Percentiles rank a stretch among this genome's conserved stretches.
phyloP scores from a whole-genome alignment of 345 rosid species.

The Geranium brycei region DNA sequence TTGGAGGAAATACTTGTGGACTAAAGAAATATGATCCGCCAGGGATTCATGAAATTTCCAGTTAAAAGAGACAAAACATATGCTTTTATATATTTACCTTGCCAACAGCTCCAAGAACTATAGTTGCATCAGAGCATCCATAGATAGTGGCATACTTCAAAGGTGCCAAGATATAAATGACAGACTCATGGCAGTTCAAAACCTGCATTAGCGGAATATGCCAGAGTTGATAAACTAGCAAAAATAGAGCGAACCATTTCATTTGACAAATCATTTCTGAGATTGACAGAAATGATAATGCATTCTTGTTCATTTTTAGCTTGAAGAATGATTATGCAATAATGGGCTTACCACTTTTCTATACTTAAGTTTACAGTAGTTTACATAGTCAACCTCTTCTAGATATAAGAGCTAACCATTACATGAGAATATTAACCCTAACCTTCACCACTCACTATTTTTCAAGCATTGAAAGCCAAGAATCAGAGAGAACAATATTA shows the following conservation, averaged over 20 bases:
- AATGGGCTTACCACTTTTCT: background rate
- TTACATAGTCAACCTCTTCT: background rate
- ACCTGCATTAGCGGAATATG: constrained; percentile 38
- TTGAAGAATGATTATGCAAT: too few species aligned
- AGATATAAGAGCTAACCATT: background rate
- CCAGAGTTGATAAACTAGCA: constrained; percentile 2
- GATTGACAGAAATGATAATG: background rate
- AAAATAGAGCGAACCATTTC: constrained; percentile 1
- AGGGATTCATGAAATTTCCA: background rate
- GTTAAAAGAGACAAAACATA: background rate
- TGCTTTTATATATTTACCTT: constrained; percentile 39
- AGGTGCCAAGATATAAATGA: constrained; percentile 84
- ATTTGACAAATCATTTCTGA: background rate
- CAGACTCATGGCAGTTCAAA: constrained; percentile 92
- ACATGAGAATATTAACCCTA: background rate
- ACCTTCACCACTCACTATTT: background rate
- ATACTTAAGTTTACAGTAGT: too few species aligned
- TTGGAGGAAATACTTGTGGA: background rate
- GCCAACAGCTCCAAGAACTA: constrained; percentile 97
- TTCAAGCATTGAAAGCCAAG: background rate
- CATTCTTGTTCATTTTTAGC: background rate
- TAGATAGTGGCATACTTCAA: constrained; percentile 79
- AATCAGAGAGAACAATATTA: background rate
- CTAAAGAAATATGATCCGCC: background rate
- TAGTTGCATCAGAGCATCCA: constrained; percentile 96